phyloP scores from a whole-genome alignment of 768 basidiomycete genomes.

The Lactifluus echinatus region DNA sequence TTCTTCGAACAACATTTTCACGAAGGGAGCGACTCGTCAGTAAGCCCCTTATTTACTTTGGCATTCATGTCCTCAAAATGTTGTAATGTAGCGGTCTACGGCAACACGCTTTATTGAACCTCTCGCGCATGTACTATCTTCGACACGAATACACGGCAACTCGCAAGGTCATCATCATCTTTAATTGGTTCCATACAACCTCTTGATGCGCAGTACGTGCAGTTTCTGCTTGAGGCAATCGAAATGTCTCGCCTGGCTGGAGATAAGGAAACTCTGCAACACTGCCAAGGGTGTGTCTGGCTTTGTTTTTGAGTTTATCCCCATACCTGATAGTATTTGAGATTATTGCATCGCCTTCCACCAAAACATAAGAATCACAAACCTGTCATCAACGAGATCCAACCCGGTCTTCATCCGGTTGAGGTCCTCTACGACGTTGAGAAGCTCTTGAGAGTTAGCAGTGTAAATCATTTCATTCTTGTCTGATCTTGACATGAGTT shows the following conservation, averaged over 20 bases:
- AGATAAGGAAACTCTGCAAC: slow-evolving; percentile 65
- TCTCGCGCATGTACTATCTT: slow-evolving; percentile 71
- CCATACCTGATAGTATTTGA: slow-evolving; percentile 26
- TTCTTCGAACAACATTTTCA: slow-evolving; percentile 87
- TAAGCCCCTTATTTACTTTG: slow-evolving; percentile 6
- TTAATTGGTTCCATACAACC: neutral
- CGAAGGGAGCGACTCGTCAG: slow-evolving; percentile 71
- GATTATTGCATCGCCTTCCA: slow-evolving; percentile 66
- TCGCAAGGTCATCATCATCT: slow-evolving; percentile 40
- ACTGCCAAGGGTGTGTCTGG: slow-evolving; percentile 58
- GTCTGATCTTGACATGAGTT: neutral
- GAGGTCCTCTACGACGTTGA: slow-evolving; percentile 71
- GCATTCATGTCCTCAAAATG: no score
- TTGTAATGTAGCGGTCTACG: slow-evolving; percentile 44
- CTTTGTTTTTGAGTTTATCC: neutral
- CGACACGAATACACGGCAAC: slow-evolving; percentile 61
- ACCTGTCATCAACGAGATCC: slow-evolving; percentile 60
- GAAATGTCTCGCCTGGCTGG: slow-evolving; percentile 63
- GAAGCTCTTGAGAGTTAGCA: slow-evolving; percentile 61
- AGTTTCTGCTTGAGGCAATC: slow-evolving; percentile 74
- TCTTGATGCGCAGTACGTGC: slow-evolving; percentile 7
- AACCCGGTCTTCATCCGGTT: slow-evolving; percentile 64
- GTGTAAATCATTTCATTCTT: slow-evolving; percentile 33
- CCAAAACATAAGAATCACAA: slow-evolving; percentile 37
- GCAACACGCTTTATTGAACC: slow-evolving; percentile 69